phyloP scores from a whole-genome alignment of 2,329 filamentous ascomycete species.

The Exophiala spinifera region DNA sequence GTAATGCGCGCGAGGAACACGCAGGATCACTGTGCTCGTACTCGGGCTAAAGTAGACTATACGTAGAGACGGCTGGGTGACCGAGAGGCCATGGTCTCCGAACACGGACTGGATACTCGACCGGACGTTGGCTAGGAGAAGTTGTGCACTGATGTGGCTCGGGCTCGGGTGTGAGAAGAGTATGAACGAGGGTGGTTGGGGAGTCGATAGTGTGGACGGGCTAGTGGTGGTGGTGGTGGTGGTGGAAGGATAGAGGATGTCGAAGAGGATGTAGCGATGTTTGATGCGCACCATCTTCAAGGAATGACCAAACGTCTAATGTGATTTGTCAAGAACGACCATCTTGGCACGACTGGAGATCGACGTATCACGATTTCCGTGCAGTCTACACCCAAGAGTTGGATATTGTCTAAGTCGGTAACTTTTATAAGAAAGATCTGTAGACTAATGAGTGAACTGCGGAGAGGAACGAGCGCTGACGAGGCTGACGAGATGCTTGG shows the following conservation, averaged over 20 bases:
- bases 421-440: too few species aligned
- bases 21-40: constrained; percentile 92
- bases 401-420: too few species aligned
- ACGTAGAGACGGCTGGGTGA: constrained; percentile 39
- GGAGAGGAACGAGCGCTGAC: not conserved
- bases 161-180: constrained; percentile 76
- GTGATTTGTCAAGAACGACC: not conserved
- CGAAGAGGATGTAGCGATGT: constrained; percentile 90
- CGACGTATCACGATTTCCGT: too few species aligned
- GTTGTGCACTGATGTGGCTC: constrained; percentile 63
- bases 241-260: constrained; percentile 76
- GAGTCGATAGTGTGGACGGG: constrained; percentile 26
- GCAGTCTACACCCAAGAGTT: too few species aligned
- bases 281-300: constrained; percentile 88
- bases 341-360: too few species aligned
- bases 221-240: constrained; percentile 25
- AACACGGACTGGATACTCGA: constrained; percentile 70
- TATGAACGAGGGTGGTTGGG: constrained; percentile 58
- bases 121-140: constrained; percentile 55
- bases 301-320: not conserved
- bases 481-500: not conserved
- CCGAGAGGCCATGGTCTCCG: constrained; percentile 75
- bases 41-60: constrained; percentile 90
- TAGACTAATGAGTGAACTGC: not conserved
- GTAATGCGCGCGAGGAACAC: constrained; percentile 77